Evolutionary conservation across 345 rosid species (phyloP).

Genomic region (Hirschfeldia incana): DNA sequence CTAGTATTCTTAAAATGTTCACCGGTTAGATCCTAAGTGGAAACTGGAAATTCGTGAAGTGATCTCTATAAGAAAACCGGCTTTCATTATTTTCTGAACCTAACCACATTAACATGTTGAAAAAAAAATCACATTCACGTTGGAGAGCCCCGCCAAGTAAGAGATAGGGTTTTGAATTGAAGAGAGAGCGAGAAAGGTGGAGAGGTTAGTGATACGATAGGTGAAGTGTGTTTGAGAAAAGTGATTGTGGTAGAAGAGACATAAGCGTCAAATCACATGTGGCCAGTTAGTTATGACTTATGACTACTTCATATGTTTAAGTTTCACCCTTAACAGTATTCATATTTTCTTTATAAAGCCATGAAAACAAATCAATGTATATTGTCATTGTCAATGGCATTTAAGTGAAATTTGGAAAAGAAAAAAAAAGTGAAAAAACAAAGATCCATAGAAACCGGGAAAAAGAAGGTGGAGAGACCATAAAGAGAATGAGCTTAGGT

Average conservation of each 20-base stretch:
- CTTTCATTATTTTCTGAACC: background rate
- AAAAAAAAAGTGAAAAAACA: background rate
- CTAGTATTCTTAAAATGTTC: too few relatives aligned
- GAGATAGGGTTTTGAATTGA: background rate
- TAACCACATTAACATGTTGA: background rate
- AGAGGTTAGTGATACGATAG: background rate
- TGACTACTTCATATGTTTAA: background rate
- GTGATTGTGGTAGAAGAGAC: background rate
- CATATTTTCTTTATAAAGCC: background rate
- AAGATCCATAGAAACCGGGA: constrained; percentile 14
- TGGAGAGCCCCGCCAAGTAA: background rate
- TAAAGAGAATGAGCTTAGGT: background rate
- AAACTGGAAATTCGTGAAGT: background rate
- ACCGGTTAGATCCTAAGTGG: background rate
- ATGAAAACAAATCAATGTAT: background rate
- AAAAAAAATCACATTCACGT: too few relatives aligned
- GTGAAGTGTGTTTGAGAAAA: background rate
- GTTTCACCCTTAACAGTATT: background rate
- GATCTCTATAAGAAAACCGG: background rate
- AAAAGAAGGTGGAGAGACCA: constrained; percentile 2
- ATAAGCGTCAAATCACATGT: constrained; percentile 12
- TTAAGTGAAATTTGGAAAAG: background rate
- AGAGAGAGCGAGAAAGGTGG: background rate
- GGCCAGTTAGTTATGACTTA: background rate
- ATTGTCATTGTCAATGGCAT: background rate